Evolutionary conservation across 2,329 filamentous ascomycete species (phyloP).

Genomic region (Venturia aucupariae): DNA sequence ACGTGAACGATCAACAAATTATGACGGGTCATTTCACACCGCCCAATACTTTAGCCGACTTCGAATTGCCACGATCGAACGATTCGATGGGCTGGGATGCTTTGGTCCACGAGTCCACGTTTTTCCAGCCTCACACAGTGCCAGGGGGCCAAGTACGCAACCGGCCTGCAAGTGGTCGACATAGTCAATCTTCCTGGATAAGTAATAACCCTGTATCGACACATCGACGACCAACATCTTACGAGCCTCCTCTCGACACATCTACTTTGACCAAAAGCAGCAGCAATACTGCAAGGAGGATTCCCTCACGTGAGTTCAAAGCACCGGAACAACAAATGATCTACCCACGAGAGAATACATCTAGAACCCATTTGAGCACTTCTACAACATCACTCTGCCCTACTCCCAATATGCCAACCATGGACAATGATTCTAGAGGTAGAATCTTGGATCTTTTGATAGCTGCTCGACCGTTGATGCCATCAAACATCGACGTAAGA

Average conservation of each 20-base stretch:
- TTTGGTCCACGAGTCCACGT: not conserved
- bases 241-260: not conserved
- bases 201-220: not conserved
- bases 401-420: slow-evolving; percentile 17
- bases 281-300: not conserved
- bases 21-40: not conserved
- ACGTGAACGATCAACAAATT: not conserved
- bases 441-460: slow-evolving; percentile 43
- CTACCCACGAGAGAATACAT: not conserved
- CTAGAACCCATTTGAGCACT: not conserved
- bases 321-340: not conserved
- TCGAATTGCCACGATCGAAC: not conserved
- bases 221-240: not conserved
- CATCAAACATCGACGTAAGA: slow-evolving; percentile 39
- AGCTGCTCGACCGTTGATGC: slow-evolving; percentile 38
- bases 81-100: not conserved
- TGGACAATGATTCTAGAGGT: slow-evolving; percentile 34
- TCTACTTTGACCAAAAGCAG: not conserved
- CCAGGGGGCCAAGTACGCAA: not conserved
- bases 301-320: not conserved
- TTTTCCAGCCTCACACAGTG: not conserved
- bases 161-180: not conserved
- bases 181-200: not conserved
- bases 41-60: not conserved
- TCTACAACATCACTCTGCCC: not conserved